Base-by-base conservation (phyloP, 2,329 filamentous ascomycete species). In the Pezicula radicicola region DNA sequence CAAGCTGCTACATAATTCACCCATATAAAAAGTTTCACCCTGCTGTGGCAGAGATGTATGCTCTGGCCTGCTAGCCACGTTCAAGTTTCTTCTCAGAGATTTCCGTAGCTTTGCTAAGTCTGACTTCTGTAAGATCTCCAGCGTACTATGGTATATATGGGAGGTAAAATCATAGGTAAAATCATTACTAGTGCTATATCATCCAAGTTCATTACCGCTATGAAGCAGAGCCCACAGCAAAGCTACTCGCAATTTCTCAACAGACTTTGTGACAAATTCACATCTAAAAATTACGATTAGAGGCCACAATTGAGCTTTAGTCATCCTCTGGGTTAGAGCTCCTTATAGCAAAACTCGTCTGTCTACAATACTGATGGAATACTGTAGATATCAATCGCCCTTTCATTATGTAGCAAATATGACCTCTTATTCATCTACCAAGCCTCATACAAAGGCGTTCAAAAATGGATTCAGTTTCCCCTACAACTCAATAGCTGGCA, bases 161-260 rank as follows among this genome's bases (percentile, higher is more conserved):
- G 89, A 71, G 92, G 97, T 68, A 91, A 92, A 9, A 87, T 84
- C 28, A n/a, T 96, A 97, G 59, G 81, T 89, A 49, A 81, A 96
- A 71, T n/a, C n/a, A 91, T 92, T 19, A 97, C 92, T 0, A 92
- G 92, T 48, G 92, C 92, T 71, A 96, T 97, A 92, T 95, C 90
- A 4, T 96, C 88, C 83, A 93, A 93, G 2, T 97, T 97, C 69
- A 92, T 97, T 70, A 83, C 80, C 1, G 86, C 91, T 18, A 78
- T 97, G 62, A 91, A 88, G 76, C 89, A 91, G 74, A 94, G 94
- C 66, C 89, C 90, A 1, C 85, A 95, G 68, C 92, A 96, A 76
- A 95, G 88, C 72, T 97, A 97, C 66, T 88, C 96, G 47, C 85
- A 96, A 75, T 76, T 97, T 51, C 80, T 97, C 61, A 96, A 96